Evolutionary conservation across 768 basidiomycete species (phyloP), one percentile per base, ranked within the genome.

Genomic region (Rubroboletus satanas): DNA sequence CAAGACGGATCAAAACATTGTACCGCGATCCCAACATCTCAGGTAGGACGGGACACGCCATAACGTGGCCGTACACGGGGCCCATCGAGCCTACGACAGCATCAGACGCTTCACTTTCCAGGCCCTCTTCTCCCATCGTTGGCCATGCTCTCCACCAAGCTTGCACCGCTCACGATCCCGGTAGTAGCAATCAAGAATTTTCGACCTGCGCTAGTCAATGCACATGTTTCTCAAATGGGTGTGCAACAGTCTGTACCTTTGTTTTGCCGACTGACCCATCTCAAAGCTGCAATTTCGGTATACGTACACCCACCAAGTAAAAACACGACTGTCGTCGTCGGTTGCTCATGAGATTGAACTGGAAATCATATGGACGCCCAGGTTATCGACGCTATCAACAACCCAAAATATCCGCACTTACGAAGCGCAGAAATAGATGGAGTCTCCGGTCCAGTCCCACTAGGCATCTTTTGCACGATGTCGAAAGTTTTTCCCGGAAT

Each of bases 301-400:
- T 91, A 97, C 12, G 97, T 99, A 69, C 94, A 94, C 5, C 96
- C 97, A 28, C 97, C 97, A 32, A 98, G 73, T 82, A 98, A 98
- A 74, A 98, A 97, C 10, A 99, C 90, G 17, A 96, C 82, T 3
- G 93, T 96, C 6, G 88, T 96, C 8, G 84, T 89, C 3, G 81
- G 74, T 62, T 81, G 79, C 57, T 87, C 88, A 47, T 75, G 77
- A 1, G 78, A 70, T 55, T 73, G 73, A 51, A 77, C 82, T 83
- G 59, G 33, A 49, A 50, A 55, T 6, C 21, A 56, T 46, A 28
- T 21, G 17, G 26, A 43, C 49, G 12, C 10, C 36, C 42, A 45
- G 39, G 23, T 45, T 33, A 48, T 37, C 32, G 12, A 41, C n/a
- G 32, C 29, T 17, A 31, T 33, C 21, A 38, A n/a, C 28, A 23